Conservation (phyloP, 2,329 filamentous ascomycete species). For the Pleomassaria siparia region DNA sequence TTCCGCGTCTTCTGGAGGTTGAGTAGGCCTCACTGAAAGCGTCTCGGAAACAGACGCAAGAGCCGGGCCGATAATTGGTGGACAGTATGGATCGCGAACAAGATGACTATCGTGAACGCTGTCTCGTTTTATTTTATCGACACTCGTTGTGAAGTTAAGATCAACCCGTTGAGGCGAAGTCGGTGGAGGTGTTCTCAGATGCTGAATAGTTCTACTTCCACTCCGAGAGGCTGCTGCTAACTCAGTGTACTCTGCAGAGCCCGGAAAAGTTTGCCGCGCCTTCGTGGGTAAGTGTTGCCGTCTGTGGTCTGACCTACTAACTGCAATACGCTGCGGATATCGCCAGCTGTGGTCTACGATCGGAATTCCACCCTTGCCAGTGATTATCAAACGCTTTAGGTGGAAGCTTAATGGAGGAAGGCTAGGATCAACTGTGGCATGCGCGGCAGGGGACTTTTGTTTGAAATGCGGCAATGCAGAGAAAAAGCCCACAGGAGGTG, state of each 20-base stretch:
- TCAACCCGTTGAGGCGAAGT: slow-evolving; percentile 3
- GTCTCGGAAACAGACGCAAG: not conserved
- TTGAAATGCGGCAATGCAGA: slow-evolving; percentile 17
- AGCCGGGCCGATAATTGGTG: not conserved
- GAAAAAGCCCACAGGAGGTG: slow-evolving; percentile 23
- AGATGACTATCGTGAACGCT: slow-evolving; percentile 5
- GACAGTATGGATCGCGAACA: not conserved
- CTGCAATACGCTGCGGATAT: slow-evolving; percentile 9
- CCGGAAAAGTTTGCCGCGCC: not conserved
- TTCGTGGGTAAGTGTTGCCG: not conserved
- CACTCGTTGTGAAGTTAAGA: not conserved
- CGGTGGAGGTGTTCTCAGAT: slow-evolving; percentile 3
- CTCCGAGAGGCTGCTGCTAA: not conserved
- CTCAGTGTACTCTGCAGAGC: not conserved
- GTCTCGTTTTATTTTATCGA: slow-evolving; percentile 5
- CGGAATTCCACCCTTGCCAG: slow-evolving; percentile 10
- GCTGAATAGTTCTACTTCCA: too few species aligned
- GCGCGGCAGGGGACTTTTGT: not conserved
- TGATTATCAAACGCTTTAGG: slow-evolving; percentile 21
- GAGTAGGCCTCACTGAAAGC: not conserved
- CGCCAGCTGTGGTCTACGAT: slow-evolving; percentile 25
- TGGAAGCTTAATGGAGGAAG: slow-evolving; percentile 1
- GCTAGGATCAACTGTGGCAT: not conserved
- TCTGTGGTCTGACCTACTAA: not conserved
- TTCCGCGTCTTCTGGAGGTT: not conserved